A percentile compares a stretch with the other conserved stretches of the same genome.
Conservation (phyloP, 2,329 filamentous ascomycete species). For the Pezicula radicicola region DNA sequence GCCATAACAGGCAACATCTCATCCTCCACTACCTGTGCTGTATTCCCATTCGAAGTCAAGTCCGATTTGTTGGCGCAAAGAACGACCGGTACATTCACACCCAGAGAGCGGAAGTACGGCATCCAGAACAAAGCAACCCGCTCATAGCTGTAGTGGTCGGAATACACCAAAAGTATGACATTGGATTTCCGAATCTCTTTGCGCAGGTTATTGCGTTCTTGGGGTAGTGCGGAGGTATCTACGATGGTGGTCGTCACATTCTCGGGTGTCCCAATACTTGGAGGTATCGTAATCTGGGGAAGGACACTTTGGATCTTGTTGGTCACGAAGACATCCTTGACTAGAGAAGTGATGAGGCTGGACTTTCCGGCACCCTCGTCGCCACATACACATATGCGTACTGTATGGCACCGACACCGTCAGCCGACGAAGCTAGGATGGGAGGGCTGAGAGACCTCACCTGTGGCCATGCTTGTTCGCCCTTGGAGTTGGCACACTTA, state of each 20-base stretch:
- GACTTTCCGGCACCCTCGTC: constrained; percentile 96
- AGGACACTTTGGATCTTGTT: constrained; percentile 94
- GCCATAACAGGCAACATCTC: constrained; percentile 98
- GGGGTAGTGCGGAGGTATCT: constrained; percentile 92
- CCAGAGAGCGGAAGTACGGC: constrained; percentile 93
- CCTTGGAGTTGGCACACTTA: constrained; percentile 20
- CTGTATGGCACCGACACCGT: constrained; percentile 33
- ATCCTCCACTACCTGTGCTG: constrained; percentile 85
- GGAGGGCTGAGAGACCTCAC: constrained; percentile 11
- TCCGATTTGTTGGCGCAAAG: constrained; percentile 98
- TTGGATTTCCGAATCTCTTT: constrained; percentile 97
- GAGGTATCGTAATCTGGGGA: constrained; percentile 91
- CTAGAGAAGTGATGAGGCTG: constrained; percentile 88
- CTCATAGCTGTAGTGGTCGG: constrained; percentile 98
- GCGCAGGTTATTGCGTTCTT: constrained; percentile 84
- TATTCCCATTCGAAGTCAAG: constrained; percentile 68
- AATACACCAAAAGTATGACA: constrained; percentile 94
- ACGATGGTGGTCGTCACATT: constrained; percentile 97
- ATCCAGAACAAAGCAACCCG: constrained; percentile 97
- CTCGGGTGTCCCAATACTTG: constrained; percentile 87
- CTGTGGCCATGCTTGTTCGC: constrained; percentile 22
- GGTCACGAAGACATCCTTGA: constrained; percentile 95
- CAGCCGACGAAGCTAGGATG: constrained; percentile 3
- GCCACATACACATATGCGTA: constrained; percentile 93
- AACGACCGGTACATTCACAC: constrained; percentile 97